Conservation (phyloP, 768 basidiomycete species). For the Leccinum longicurvipes region DNA sequence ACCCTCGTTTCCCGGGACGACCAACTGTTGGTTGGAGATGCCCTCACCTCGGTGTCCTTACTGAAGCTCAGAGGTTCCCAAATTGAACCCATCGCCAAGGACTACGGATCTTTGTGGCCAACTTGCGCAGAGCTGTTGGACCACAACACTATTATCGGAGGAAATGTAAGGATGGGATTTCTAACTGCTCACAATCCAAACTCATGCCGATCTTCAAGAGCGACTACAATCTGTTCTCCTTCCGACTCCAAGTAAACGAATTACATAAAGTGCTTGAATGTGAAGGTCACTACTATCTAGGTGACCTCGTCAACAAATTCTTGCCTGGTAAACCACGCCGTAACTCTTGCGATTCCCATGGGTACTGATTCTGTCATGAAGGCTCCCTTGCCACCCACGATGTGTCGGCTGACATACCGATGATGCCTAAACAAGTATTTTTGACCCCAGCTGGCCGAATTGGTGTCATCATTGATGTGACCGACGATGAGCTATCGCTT, state of each 20-base stretch:
- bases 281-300: constrained; percentile 69
- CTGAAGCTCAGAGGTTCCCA: constrained; percentile 47
- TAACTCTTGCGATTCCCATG: neutral
- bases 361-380: constrained; percentile 25
- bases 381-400: constrained; percentile 54
- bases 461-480: constrained; percentile 64
- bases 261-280: constrained; percentile 50
- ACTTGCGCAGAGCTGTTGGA: constrained; percentile 58
- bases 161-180: constrained; percentile 55
- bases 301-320: constrained; percentile 77
- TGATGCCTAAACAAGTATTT: constrained; percentile 63
- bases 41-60: constrained; percentile 73
- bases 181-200: neutral
- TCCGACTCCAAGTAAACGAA: constrained; percentile 45
- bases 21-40: constrained; percentile 70
- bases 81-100: constrained; percentile 58
- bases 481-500: constrained; percentile 46
- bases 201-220: constrained; percentile 41
- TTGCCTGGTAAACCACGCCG: constrained; percentile 48
- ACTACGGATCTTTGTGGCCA: constrained; percentile 77
- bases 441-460: constrained; percentile 79
- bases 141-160: constrained; percentile 58
- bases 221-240: constrained; percentile 65
- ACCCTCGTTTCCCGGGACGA: constrained; percentile 56
- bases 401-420: constrained; percentile 35